These are phyloP conservation scores for Rhizopus sp. DNA, from an alignment of 371 early-diverging fungal species.

Conservation along the genomic window DNA sequence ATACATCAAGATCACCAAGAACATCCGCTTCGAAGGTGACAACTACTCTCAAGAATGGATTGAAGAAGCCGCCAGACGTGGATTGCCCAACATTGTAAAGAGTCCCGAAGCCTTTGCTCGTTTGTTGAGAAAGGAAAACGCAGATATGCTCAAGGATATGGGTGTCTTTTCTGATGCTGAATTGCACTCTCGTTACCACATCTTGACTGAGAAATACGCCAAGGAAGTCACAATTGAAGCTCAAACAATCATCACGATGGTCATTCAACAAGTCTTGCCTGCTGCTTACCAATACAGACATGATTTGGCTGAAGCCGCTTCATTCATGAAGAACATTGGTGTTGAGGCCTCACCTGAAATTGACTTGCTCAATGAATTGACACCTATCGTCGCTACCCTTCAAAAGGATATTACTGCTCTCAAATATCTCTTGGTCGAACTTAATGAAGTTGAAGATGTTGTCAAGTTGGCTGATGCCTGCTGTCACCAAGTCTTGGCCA, in stretches of 20 bases:
- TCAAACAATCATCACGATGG: conserved; percentile 85
- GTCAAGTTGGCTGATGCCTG: conserved; percentile 70
- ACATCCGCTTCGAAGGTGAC: conserved; percentile 96
- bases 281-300: conserved; percentile 88
- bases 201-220: conserved; percentile 92
- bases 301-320: conserved; percentile 77
- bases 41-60: conserved; percentile 88
- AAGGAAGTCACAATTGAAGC: conserved; percentile 96
- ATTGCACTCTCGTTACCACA: conserved; percentile 91
- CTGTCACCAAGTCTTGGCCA: conserved; percentile 60
- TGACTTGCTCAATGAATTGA: conserved; percentile 65
- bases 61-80: conserved; percentile 81
- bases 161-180: conserved; percentile 90
- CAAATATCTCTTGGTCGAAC: conserved; percentile 56
- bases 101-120: conserved; percentile 87
- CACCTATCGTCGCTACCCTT: conserved; percentile 62
- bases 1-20: conserved; percentile 81
- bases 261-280: conserved; percentile 85
- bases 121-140: conserved; percentile 70
- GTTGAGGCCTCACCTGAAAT: conserved; percentile 70
- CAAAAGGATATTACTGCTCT: conserved; percentile 60
- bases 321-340: conserved; percentile 65
- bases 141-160: conserved; percentile 72
- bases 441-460: conserved; percentile 59
- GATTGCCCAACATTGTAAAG: conserved; percentile 89